Base-by-base conservation (phyloP, 2,329 filamentous ascomycete species). In the Hymenotorrendiella dingleyae region DNA sequence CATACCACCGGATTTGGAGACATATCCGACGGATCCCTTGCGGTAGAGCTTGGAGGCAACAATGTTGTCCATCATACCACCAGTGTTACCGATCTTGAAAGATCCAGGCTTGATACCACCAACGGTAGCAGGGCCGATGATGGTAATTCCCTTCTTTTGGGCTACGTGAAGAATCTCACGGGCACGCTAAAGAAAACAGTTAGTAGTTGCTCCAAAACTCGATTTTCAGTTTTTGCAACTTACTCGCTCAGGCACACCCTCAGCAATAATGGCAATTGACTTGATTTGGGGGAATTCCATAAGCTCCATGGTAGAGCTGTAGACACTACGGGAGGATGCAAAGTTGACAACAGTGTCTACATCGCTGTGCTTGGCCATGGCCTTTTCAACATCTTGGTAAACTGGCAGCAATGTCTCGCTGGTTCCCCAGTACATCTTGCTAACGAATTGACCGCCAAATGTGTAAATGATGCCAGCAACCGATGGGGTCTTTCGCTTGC, bases 61-160 rank as follows among this genome's bases (percentile, higher is more conserved):
- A 62, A 98, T 98, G 81, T 98, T 98, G 80, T 98, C 93, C 93
- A 98, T 98, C 93, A 98, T 98, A 71, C 93, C 93, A 80, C 93
- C 93, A 62, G 93, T 98, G 80, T 98, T 98, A 68, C 93, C 93
- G 55, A 98, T 98, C 82, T 97, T 98, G 86, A 91, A 98, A 67
- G 86, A 87, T 68, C 93, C 93, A 51, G 93, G 93, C 82, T 97
- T 98, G 75, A 98, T 97, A 63, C 93, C 93, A 80, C 93, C 93
- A 52, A 98, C 93, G 43, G 93, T 98, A 60, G 93, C 93, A 54
- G 93, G 93, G 54, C 93, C 93, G 64, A 98, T 96, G 68, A 98
- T 98, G 69, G 90, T 96, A 66, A 98, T 85, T 52, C 91, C 91
- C 84, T 97, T 98, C 81, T 96, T 91, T 74, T 93, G 79, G 56